Evolutionary conservation across 2,329 filamentous ascomycete genomes (phyloP).

Genomic region (Fusarium miscanthi): DNA sequence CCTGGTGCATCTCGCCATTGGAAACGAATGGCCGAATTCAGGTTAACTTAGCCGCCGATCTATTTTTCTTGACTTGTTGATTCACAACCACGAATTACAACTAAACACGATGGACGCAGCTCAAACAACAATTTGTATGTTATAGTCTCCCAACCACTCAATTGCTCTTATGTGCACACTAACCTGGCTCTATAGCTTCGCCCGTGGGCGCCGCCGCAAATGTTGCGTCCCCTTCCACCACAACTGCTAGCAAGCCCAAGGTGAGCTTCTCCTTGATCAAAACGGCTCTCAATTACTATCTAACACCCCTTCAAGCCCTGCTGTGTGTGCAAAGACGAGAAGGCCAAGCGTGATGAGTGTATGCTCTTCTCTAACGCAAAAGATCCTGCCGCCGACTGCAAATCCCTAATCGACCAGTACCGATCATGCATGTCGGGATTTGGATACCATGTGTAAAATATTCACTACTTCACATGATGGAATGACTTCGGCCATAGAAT

Average conservation of each 20-base stretch:
- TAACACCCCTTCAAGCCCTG: slow-evolving; percentile 74
- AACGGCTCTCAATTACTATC: slow-evolving; percentile 27
- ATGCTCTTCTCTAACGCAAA: slow-evolving; percentile 94
- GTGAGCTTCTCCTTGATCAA: slow-evolving; percentile 44
- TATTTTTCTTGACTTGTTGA: slow-evolving; percentile 28
- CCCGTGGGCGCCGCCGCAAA: slow-evolving; percentile 43
- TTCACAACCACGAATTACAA: slow-evolving; percentile 26
- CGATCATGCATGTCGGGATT: slow-evolving; percentile 92
- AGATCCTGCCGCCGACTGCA: slow-evolving; percentile 87
- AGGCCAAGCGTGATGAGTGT: slow-evolving; percentile 92
- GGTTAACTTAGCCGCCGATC: slow-evolving; percentile 22
- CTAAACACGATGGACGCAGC: slow-evolving; percentile 49
- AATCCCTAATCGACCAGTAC: slow-evolving; percentile 85
- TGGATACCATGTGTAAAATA: slow-evolving; percentile 77
- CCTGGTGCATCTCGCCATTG: slow-evolving; percentile 40
- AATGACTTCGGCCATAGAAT: slow-evolving; percentile 18
- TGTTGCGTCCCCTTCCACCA: slow-evolving; percentile 45
- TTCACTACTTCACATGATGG: neutral
- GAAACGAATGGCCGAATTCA: slow-evolving; percentile 30
- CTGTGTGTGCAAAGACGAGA: slow-evolving; percentile 98
- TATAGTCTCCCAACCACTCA: neutral
- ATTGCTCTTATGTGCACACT: neutral
- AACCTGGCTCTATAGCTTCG: slow-evolving; percentile 26
- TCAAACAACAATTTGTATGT: slow-evolving; percentile 44
- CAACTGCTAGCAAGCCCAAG: slow-evolving; percentile 56